A percentile compares a stretch with the other conserved stretches of the same genome.
phyloP scores from a whole-genome alignment of 805 yeast species.

The Pachysolen tannophilus region DNA sequence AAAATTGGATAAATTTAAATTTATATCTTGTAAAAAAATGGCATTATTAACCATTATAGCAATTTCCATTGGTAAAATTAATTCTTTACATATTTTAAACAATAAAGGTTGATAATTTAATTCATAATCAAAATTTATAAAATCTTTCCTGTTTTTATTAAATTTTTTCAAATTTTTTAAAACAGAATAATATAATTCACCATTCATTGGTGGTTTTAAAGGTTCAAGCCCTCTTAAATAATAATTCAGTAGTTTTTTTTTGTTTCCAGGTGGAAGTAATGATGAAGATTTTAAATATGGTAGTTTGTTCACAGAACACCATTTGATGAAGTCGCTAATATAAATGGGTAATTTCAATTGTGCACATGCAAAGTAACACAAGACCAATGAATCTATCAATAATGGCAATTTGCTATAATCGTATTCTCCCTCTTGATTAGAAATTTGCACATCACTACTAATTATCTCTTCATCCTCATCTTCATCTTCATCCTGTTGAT shows the following conservation, averaged over 20 bases:
- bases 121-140: constrained; percentile 4
- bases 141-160: background rate
- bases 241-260: constrained; percentile 29
- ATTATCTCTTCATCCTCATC: constrained; percentile 2
- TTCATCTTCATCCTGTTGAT: constrained; percentile 1
- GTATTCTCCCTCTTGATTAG: background rate
- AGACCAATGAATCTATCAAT: constrained; percentile 19
- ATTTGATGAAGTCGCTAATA: constrained; percentile 35
- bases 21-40: constrained; percentile 14
- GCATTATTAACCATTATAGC: constrained; percentile 26
- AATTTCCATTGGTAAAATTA: constrained; percentile 43
- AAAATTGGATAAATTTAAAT: constrained; percentile 10
- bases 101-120: constrained; percentile 31
- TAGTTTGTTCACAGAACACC: constrained; percentile 34
- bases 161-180: background rate
- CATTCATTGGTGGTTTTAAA: constrained; percentile 27
- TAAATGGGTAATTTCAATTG: constrained; percentile 43
- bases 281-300: constrained; percentile 38
- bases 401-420: background rate
- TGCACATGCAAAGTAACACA: constrained; percentile 45
- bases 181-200: constrained; percentile 22
- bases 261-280: constrained; percentile 29
- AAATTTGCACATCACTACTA: background rate
- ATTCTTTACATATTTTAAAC: constrained; percentile 31
- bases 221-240: constrained; percentile 32